Conservation (phyloP, 192 early-diverging fungal species). For the Coemansia sp. region DNA sequence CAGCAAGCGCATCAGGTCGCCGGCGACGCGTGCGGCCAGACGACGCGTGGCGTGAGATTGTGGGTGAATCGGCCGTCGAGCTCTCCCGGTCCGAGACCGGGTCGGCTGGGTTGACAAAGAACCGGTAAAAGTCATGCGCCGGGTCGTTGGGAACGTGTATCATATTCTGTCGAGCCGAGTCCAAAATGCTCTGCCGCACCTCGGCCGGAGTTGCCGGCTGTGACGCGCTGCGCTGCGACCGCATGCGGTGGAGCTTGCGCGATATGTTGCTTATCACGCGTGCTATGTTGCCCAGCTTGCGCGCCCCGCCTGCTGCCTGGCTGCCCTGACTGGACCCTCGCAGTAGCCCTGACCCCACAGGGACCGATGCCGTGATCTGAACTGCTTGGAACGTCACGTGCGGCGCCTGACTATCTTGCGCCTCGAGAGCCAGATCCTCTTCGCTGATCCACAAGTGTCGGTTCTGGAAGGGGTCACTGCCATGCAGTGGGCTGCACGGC, state of each 20-base stretch:
- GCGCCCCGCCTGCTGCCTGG: not conserved
- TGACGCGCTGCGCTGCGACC: conserved; percentile 47
- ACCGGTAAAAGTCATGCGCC: conserved; percentile 42
- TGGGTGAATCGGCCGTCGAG: conserved; percentile 38
- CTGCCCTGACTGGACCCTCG: conserved; percentile 17
- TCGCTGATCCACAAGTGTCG: conserved; percentile 32
- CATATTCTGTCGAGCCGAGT: conserved; percentile 42
- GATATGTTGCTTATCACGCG: conserved; percentile 51
- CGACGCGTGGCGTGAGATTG: conserved; percentile 28
- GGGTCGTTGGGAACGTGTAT: conserved; percentile 21
- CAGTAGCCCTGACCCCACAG: conserved; percentile 34
- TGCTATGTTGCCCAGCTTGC: conserved; percentile 32
- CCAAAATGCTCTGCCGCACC: conserved; percentile 41
- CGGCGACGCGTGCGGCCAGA: conserved; percentile 26
- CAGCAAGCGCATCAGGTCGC: not conserved
- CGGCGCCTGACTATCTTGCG: not conserved
- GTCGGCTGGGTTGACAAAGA: conserved; percentile 45
- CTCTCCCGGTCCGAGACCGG: conserved; percentile 48
- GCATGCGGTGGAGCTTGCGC: conserved; percentile 39
- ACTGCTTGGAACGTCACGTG: conserved; percentile 9
- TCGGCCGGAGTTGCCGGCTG: conserved; percentile 54
- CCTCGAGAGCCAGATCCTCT: conserved; percentile 15
- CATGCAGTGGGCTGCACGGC: conserved; percentile 23
- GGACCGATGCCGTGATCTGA: conserved; percentile 26
- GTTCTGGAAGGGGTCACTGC: conserved; percentile 33